A percentile compares a stretch with the other conserved stretches of the same genome.
These are phyloP conservation scores for Picea sitchensis DNA, from an alignment of 75 land plant genomes.

Conservation along the genomic window DNA sequence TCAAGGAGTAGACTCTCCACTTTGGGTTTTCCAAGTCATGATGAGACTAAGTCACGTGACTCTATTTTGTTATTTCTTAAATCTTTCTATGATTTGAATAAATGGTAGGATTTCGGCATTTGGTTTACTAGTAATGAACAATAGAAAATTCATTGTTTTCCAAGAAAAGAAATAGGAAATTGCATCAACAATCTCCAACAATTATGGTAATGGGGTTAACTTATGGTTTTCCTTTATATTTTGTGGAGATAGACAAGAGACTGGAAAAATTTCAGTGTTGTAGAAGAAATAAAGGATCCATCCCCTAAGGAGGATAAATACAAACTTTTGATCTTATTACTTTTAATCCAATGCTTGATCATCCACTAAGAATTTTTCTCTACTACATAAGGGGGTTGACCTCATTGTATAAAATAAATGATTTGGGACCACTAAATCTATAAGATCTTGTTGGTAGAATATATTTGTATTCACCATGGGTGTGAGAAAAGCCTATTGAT, in stretches of 20 bases:
- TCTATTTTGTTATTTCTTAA: too few relatives aligned
- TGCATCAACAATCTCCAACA: too few relatives aligned
- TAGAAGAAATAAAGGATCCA: background rate
- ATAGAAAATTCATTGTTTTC: too few relatives aligned
- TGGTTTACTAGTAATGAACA: too few relatives aligned
- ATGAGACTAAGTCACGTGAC: too few relatives aligned
- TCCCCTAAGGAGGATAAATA: slow-evolving; percentile 7
- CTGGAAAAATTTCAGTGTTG: background rate
- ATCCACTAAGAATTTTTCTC: background rate
- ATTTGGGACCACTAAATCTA: slow-evolving; percentile 50
- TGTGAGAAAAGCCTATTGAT: slow-evolving; percentile 33
- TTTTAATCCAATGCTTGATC: background rate
- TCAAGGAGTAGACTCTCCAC: too few relatives aligned
- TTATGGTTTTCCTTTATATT: background rate
- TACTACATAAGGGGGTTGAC: slow-evolving; percentile 53
- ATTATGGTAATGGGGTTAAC: too few relatives aligned
- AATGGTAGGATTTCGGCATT: too few relatives aligned
- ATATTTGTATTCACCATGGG: slow-evolving; percentile 79
- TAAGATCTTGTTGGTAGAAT: slow-evolving; percentile 35
- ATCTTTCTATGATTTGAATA: too few relatives aligned
- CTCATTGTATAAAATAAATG: slow-evolving; percentile 50
- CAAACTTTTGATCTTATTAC: background rate
- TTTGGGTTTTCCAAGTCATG: too few relatives aligned
- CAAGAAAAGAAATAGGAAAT: too few relatives aligned
- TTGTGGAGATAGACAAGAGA: slow-evolving; percentile 4